Percentiles rank a stretch among this genome's conserved stretches.
Evolutionary conservation across 768 basidiomycete genomes (phyloP).

Genomic region (Leccinellum luteum): DNA sequence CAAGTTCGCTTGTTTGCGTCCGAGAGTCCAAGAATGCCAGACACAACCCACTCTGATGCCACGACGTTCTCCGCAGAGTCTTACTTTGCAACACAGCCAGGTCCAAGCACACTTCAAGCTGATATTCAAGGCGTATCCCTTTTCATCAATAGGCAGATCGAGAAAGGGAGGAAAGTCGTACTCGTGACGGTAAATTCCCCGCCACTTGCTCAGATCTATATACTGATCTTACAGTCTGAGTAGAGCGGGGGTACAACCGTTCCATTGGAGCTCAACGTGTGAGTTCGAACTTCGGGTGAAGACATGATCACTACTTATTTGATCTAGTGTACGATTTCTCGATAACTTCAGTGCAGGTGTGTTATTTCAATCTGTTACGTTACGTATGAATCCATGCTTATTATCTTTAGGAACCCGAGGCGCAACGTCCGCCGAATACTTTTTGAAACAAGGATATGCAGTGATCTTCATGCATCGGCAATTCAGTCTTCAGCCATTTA

Average conservation of each 20-base stretch:
- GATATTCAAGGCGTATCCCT: slow-evolving; percentile 61
- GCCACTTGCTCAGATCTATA: slow-evolving; percentile 1
- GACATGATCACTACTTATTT: slow-evolving; percentile 16
- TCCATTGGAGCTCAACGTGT: slow-evolving; percentile 98
- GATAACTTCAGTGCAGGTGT: slow-evolving; percentile 98
- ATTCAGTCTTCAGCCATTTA: slow-evolving; percentile 97
- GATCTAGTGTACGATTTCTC: slow-evolving; percentile 85
- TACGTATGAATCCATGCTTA: neutral
- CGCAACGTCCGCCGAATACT: slow-evolving; percentile 97
- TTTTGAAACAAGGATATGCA: slow-evolving; percentile 89
- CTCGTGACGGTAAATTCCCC: slow-evolving; percentile 79
- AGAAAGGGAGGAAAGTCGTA: slow-evolving; percentile 72
- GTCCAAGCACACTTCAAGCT: slow-evolving; percentile 68
- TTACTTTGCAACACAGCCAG: slow-evolving; percentile 87
- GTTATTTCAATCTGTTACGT: slow-evolving; percentile 19
- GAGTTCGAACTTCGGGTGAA: slow-evolving; percentile 39
- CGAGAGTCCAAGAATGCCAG: slow-evolving; percentile 13
- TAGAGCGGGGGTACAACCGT: slow-evolving; percentile 99
- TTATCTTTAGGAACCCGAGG: slow-evolving; percentile 80
- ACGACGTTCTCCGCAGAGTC: slow-evolving; percentile 74
- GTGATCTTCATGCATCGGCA: slow-evolving; percentile 99
- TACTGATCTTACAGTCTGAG: slow-evolving; percentile 13
- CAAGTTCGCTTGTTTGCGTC: neutral
- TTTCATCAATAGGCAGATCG: slow-evolving; percentile 70
- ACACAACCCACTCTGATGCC: slow-evolving; percentile 12